Percentiles rank a stretch among this genome's conserved stretches.
phyloP scores from a whole-genome alignment of 768 basidiomycete species.

The Lactifluus subvellereus region DNA sequence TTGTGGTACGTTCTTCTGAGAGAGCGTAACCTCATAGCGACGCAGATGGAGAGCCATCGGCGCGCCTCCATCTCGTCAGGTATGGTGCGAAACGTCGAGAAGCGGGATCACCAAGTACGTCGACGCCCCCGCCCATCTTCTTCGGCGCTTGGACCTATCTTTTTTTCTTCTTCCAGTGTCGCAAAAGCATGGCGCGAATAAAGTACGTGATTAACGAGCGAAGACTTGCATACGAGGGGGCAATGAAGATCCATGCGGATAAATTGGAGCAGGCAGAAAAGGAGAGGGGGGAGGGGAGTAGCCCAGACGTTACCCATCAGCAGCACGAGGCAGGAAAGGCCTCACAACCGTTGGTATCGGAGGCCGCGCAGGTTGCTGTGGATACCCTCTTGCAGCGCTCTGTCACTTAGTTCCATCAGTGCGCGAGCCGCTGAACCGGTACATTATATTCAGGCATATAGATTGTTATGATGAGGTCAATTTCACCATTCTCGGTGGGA shows the following conservation, averaged over 20 bases:
- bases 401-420: neutral
- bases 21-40: slow-evolving; percentile 86
- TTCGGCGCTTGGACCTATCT: neutral
- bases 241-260: slow-evolving; percentile 32
- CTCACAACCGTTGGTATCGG: neutral
- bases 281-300: neutral
- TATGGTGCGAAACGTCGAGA: neutral
- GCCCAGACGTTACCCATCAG: slow-evolving; percentile 1
- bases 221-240: slow-evolving; percentile 74
- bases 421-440: neutral
- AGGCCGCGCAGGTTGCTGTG: neutral
- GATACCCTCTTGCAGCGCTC: slow-evolving; percentile 5
- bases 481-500: neutral
- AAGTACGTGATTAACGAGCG: slow-evolving; percentile 91
- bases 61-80: slow-evolving; percentile 41
- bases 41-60: slow-evolving; percentile 75
- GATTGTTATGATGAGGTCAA: neutral
- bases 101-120: slow-evolving; percentile 20
- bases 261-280: slow-evolving; percentile 13
- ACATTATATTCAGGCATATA: neutral
- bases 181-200: slow-evolving; percentile 95
- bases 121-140: neutral
- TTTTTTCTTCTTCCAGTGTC: slow-evolving; percentile 46
- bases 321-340: slow-evolving; percentile 9
- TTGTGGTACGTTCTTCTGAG: slow-evolving; percentile 89